These are phyloP conservation scores for Lizonia empirigonia DNA, from an alignment of 2,329 filamentous ascomycete species.

Conservation along the genomic window DNA sequence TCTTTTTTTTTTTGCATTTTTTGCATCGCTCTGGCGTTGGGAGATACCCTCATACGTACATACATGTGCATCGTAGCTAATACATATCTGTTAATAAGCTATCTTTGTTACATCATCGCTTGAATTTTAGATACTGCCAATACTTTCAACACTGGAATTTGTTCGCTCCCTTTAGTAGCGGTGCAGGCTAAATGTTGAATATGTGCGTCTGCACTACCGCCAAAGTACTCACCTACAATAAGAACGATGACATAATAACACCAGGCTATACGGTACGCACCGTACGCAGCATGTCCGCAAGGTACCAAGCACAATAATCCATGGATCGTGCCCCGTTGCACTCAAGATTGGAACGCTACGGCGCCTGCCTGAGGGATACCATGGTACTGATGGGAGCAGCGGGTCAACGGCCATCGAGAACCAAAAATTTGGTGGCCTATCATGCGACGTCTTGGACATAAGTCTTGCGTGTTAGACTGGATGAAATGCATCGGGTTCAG, in stretches of 20 bases:
- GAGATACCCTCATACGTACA: constrained; percentile 28
- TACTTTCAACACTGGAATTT: no score
- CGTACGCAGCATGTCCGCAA: background rate
- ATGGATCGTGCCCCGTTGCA: background rate
- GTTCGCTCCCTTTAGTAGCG: no score
- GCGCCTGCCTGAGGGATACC: background rate
- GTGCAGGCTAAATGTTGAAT: no score
- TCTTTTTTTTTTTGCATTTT: background rate
- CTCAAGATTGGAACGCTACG: background rate
- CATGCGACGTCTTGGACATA: background rate
- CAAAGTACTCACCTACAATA: no score
- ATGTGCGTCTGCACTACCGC: no score
- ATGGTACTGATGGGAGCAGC: background rate
- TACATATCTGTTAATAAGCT: background rate
- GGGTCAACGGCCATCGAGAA: background rate
- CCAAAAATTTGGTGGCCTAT: background rate
- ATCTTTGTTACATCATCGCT: background rate
- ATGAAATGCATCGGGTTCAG: no score
- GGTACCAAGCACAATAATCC: background rate
- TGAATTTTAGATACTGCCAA: no score
- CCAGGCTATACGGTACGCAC: background rate
- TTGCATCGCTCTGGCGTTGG: constrained; percentile 24
- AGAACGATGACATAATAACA: no score
- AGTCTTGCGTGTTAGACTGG: no score
- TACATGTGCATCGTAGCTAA: constrained; percentile 10